These are phyloP conservation scores for Chlamydomonas urium DNA, from an alignment of 139 green algal species.

Conservation along the genomic window DNA sequence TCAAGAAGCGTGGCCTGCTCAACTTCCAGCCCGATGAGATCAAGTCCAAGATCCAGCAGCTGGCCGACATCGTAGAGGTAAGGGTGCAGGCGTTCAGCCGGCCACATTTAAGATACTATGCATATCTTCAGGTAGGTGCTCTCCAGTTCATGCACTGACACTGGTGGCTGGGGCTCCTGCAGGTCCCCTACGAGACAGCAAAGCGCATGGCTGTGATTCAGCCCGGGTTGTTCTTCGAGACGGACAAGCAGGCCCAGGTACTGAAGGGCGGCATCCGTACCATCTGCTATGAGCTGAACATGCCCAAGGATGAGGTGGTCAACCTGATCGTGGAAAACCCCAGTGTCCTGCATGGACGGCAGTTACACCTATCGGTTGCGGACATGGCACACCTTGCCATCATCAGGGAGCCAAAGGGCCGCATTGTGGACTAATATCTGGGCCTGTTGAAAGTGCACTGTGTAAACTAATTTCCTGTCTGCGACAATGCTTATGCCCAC, in stretches of 20 bases:
- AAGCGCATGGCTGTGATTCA: slow-evolving; percentile 44
- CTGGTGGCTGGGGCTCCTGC: too few species aligned
- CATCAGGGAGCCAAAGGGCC: slow-evolving; percentile 42
- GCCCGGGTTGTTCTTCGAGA: slow-evolving; percentile 45
- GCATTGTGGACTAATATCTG: slow-evolving; percentile 51
- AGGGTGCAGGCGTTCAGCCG: slow-evolving; percentile 27
- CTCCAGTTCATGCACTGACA: too few species aligned
- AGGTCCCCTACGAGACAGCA: slow-evolving; percentile 40
- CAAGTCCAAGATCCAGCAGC: slow-evolving; percentile 13
- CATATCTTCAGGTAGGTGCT: too few species aligned
- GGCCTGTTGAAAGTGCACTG: too few species aligned
- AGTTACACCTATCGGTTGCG: slow-evolving; percentile 47
- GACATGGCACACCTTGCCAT: slow-evolving; percentile 56
- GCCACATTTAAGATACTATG: not conserved
- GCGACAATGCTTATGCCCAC: too few species aligned
- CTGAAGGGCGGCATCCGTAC: slow-evolving; percentile 39
- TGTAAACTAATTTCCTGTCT: too few species aligned
- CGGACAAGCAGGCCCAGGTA: slow-evolving; percentile 40
- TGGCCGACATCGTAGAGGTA: slow-evolving; percentile 43
- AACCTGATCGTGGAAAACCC: slow-evolving; percentile 52
- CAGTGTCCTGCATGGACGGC: slow-evolving; percentile 44
- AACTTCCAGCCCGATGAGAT: slow-evolving; percentile 29
- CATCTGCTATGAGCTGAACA: slow-evolving; percentile 52
- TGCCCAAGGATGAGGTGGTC: slow-evolving; percentile 48
- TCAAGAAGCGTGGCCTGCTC: slow-evolving; percentile 39